These are phyloP conservation scores for Saccharomyces hybrid DNA, from an alignment of 1,139 yeast species.

Conservation along the genomic window DNA sequence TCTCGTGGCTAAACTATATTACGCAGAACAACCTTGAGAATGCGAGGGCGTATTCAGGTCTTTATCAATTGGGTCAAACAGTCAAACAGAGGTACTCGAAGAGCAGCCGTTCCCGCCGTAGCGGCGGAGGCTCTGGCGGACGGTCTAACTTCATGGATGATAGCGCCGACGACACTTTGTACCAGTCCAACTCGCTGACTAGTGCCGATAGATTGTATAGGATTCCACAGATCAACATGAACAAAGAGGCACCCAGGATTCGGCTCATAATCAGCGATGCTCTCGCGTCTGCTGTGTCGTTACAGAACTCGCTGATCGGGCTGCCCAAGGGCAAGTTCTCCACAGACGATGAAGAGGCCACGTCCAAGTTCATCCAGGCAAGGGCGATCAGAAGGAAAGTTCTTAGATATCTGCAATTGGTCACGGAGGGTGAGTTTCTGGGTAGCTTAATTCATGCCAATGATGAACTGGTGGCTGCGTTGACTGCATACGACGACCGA, in stretches of 20 bases:
- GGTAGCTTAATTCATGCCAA: constrained; percentile 84
- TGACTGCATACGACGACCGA: constrained; percentile 58
- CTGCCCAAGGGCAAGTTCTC: constrained; percentile 49
- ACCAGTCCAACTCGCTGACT: constrained; percentile 7
- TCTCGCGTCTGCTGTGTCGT: constrained; percentile 63
- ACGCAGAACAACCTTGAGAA: constrained; percentile 12
- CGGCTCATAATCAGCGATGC: constrained; percentile 65
- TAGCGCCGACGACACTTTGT: constrained; percentile 36
- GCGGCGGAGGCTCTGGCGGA: constrained; percentile 10
- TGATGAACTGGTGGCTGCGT: constrained; percentile 72
- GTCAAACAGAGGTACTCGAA: neutral
- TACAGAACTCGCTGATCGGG: constrained; percentile 56
- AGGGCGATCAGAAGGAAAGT: constrained; percentile 69
- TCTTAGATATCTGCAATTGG: constrained; percentile 71
- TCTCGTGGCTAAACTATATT: constrained; percentile 22
- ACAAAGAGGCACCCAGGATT: constrained; percentile 68
- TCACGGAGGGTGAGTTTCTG: constrained; percentile 70
- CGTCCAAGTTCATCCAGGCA: constrained; percentile 61
- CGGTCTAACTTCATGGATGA: constrained; percentile 38
- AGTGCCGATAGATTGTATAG: constrained; percentile 40
- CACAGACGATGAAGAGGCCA: constrained; percentile 52
- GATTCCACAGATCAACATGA: constrained; percentile 63
- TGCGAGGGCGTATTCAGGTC: constrained; percentile 3
- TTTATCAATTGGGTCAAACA: neutral
- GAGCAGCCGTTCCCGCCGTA: neutral